These are phyloP conservation scores for Powellomyces hirtus DNA, from an alignment of 192 early-diverging fungal species.

Conservation along the genomic window DNA sequence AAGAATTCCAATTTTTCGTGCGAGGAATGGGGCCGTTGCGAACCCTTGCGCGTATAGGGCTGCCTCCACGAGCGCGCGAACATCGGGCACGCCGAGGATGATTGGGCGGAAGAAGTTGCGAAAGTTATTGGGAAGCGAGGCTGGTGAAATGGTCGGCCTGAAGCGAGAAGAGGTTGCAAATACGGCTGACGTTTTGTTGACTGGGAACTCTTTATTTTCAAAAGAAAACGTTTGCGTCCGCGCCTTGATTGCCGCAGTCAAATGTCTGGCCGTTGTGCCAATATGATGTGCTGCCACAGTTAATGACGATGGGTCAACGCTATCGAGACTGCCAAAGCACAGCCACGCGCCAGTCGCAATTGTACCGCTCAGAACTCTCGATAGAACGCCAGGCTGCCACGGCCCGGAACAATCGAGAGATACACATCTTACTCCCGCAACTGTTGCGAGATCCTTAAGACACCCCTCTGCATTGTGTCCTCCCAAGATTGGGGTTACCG, in stretches of 20 bases:
- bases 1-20: constrained; percentile 1
- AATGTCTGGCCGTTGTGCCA: not conserved
- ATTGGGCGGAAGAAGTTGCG: constrained; percentile 12
- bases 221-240: not conserved
- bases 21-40: not conserved
- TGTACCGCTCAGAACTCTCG: not conserved
- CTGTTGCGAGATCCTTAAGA: constrained; percentile 1
- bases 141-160: not conserved
- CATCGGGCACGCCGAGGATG: constrained; percentile 3
- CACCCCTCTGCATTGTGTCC: not conserved
- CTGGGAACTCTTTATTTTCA: constrained; percentile 13
- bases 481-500: constrained; percentile 2
- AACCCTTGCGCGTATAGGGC: not conserved
- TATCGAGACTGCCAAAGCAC: constrained; percentile 8
- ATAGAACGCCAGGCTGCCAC: not conserved
- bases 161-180: constrained; percentile 12
- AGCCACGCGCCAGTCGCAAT: constrained; percentile 20
- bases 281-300: not conserved
- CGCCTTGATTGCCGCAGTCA: constrained; percentile 9
- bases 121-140: not conserved
- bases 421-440: constrained; percentile 10
- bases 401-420: not conserved
- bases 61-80: not conserved
- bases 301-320: not conserved
- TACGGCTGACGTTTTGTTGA: not conserved